phyloP scores from a whole-genome alignment of 169 alveolate species.

The Neospora caninum region DNA sequence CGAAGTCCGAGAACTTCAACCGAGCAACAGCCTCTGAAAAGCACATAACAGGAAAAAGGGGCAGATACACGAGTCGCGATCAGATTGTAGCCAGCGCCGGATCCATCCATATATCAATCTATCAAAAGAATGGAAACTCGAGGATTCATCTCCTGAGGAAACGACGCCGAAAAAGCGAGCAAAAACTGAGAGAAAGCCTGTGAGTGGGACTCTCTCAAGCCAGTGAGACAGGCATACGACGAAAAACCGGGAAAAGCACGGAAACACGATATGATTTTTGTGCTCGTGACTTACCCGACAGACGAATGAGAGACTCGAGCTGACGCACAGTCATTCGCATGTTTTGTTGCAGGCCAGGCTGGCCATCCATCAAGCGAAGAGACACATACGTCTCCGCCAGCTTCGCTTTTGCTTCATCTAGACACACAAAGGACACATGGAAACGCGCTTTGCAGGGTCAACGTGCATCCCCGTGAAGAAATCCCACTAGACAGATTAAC shows the following conservation, averaged over 20 bases:
- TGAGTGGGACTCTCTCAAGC: too few species aligned
- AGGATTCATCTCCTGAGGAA: too few species aligned
- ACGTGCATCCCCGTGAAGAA: background rate
- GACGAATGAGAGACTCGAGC: conserved; percentile 97
- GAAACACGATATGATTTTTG: too few species aligned
- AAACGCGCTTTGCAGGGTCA: background rate
- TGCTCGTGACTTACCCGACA: conserved; percentile 42
- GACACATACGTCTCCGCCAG: conserved; percentile 56
- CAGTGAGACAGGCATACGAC: too few species aligned
- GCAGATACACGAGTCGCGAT: background rate
- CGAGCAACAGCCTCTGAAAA: conserved; percentile 65
- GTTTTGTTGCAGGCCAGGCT: conserved; percentile 87
- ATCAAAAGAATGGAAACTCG: too few species aligned
- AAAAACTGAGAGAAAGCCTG: too few species aligned
- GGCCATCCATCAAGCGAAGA: conserved; percentile 52
- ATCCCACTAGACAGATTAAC: too few species aligned
- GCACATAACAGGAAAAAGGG: background rate
- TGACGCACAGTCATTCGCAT: conserved; percentile 95
- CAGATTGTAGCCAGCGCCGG: background rate
- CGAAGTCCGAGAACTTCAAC: conserved; percentile 59
- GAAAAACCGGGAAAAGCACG: too few species aligned
- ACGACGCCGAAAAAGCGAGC: too few species aligned
- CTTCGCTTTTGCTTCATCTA: conserved; percentile 56
- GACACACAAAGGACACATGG: background rate
- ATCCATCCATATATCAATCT: too few species aligned